These are phyloP conservation scores for Mycena polygramma DNA, from an alignment of 768 basidiomycete species.

Conservation along the genomic window DNA sequence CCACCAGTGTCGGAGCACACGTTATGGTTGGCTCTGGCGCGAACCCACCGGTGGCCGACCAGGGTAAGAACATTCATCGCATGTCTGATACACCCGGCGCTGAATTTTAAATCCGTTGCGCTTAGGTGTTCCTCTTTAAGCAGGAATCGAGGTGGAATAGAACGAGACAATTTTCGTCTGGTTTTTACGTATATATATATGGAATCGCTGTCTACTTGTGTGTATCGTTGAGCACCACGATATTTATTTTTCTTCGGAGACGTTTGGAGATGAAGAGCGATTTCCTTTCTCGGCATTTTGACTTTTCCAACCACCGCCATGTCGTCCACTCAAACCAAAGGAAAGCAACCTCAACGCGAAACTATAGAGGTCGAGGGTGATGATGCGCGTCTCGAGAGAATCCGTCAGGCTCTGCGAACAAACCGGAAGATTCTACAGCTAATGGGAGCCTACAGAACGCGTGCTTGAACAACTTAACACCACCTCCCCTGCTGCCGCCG, in stretches of 20 bases:
- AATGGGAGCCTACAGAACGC: constrained; percentile 22
- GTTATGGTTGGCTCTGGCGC: constrained; percentile 42
- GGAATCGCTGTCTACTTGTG: too few relatives aligned
- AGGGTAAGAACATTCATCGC: constrained; percentile 16
- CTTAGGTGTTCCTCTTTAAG: too few relatives aligned
- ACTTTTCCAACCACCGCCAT: too few relatives aligned
- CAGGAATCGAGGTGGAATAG: too few relatives aligned
- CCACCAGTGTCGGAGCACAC: constrained; percentile 38
- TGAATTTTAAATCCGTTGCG: too few relatives aligned
- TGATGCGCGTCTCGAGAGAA: constrained; percentile 33
- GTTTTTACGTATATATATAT: too few relatives aligned
- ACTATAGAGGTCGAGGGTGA: constrained; percentile 32
- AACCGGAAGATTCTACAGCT: background rate
- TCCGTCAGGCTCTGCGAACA: constrained; percentile 22
- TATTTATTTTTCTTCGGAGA: too few relatives aligned
- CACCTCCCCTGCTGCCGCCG: background rate
- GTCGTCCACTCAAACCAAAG: constrained; percentile 3
- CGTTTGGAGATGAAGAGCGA: too few relatives aligned
- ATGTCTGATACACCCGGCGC: too few relatives aligned
- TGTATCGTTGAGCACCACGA: too few relatives aligned
- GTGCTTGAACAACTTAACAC: constrained; percentile 34
- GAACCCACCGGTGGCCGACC: constrained; percentile 33
- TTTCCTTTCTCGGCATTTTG: background rate
- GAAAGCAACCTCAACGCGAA: constrained; percentile 28
- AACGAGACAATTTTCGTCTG: too few relatives aligned